Conservation (phyloP, 2,329 filamentous ascomycete species). For the Dactylonectria estremocensis region DNA sequence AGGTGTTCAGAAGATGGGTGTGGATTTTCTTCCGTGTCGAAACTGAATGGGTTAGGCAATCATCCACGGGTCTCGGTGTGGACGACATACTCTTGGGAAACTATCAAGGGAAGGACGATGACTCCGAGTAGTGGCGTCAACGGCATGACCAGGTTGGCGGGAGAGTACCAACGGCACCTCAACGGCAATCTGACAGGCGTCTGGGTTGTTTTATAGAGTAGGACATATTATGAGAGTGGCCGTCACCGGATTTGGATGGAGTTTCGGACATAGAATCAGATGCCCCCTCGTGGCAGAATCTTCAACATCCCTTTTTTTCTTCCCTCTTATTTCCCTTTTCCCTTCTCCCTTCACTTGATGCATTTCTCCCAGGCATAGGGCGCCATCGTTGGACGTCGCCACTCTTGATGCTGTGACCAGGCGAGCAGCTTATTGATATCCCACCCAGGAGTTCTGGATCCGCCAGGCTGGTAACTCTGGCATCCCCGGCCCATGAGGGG, state of each 20-base stretch:
- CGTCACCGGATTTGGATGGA: slow-evolving; percentile 29
- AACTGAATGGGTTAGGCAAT: slow-evolving; percentile 86
- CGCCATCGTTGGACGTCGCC: neutral
- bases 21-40: slow-evolving; percentile 98
- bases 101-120: slow-evolving; percentile 73
- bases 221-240: slow-evolving; percentile 34
- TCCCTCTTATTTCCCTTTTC: too few relatives aligned
- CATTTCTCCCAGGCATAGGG: neutral
- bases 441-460: slow-evolving; percentile 8
- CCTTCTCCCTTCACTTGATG: neutral
- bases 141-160: slow-evolving; percentile 17
- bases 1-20: slow-evolving; percentile 91
- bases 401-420: neutral
- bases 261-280: slow-evolving; percentile 22
- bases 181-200: slow-evolving; percentile 31
- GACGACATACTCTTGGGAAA: slow-evolving; percentile 85
- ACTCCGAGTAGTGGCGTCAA: slow-evolving; percentile 52
- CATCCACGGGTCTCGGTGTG: slow-evolving; percentile 65
- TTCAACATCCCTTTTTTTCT: slow-evolving; percentile 4
- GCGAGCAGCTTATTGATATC: neutral
- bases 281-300: slow-evolving; percentile 17
- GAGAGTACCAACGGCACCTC: slow-evolving; percentile 21
- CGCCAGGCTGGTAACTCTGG: slow-evolving; percentile 34
- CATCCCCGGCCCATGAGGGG: slow-evolving; percentile 28
- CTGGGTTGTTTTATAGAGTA: slow-evolving; percentile 42